Evolutionary conservation across 2,329 filamentous ascomycete genomes (phyloP).

Genomic region (Cordyceps pruinosa): DNA sequence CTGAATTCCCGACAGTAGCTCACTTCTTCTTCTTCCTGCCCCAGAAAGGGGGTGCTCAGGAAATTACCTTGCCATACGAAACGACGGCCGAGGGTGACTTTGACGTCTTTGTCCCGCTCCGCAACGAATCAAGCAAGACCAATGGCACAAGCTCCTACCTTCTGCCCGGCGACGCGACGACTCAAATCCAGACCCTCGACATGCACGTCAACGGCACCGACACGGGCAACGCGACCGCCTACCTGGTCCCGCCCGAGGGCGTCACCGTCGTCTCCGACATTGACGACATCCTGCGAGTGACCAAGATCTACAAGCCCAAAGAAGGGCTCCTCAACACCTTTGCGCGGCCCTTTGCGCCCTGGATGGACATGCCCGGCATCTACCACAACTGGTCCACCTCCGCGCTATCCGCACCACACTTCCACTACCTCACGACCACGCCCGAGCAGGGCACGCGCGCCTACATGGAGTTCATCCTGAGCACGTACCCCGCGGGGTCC

Average conservation of each 20-base stretch:
- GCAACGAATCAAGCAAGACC: not conserved
- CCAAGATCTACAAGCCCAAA: slow-evolving; percentile 70
- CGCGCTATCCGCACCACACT: slow-evolving; percentile 53
- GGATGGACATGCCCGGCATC: slow-evolving; percentile 75
- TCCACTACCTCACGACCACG: slow-evolving; percentile 76
- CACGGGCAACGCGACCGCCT: slow-evolving; percentile 68
- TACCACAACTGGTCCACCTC: slow-evolving; percentile 68
- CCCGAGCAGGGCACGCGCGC: slow-evolving; percentile 70
- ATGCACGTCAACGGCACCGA: slow-evolving; percentile 58
- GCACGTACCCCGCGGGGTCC: slow-evolving; percentile 67
- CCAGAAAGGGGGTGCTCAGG: slow-evolving; percentile 51
- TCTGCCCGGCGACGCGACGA: slow-evolving; percentile 56
- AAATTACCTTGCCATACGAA: slow-evolving; percentile 54
- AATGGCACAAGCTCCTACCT: slow-evolving; percentile 36
- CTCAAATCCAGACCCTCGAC: slow-evolving; percentile 59
- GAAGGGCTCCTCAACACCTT: slow-evolving; percentile 73
- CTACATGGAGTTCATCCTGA: slow-evolving; percentile 77
- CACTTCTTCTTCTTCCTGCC: not conserved
- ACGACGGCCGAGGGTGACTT: slow-evolving; percentile 67
- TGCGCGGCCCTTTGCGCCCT: slow-evolving; percentile 60
- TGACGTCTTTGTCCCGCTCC: slow-evolving; percentile 60
- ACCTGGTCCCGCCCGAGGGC: slow-evolving; percentile 63
- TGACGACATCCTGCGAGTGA: slow-evolving; percentile 73
- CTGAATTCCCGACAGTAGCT: not conserved
- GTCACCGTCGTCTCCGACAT: slow-evolving; percentile 71